These are phyloP conservation scores for Fusarium metavorans DNA, from an alignment of 2,329 filamentous ascomycete species.

Conservation along the genomic window DNA sequence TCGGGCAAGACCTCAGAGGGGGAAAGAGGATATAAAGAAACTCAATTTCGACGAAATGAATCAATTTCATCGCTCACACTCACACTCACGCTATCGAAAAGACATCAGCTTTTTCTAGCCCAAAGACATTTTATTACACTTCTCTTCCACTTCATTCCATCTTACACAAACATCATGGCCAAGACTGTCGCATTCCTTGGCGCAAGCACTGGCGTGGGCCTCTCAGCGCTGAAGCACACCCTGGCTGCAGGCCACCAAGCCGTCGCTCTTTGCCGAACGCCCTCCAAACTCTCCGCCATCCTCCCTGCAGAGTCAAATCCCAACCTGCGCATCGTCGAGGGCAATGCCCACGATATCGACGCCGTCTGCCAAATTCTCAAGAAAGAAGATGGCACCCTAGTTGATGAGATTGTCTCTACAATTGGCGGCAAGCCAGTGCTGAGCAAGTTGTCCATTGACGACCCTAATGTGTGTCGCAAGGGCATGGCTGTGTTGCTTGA, in stretches of 20 bases:
- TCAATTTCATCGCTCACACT: background rate
- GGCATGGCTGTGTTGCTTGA: conserved; percentile 58
- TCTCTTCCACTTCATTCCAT: background rate
- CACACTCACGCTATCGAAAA: background rate
- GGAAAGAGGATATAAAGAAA: background rate
- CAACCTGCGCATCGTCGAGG: conserved; percentile 59
- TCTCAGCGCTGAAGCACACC: conserved; percentile 58
- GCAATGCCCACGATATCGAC: conserved; percentile 59
- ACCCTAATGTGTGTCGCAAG: conserved; percentile 61
- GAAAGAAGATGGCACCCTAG: conserved; percentile 47
- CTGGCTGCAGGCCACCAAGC: conserved; percentile 61
- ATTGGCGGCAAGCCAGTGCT: conserved; percentile 56
- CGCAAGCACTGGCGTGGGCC: conserved; percentile 62
- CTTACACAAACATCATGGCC: conserved; percentile 10
- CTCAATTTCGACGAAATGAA: background rate
- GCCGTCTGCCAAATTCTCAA: conserved; percentile 54
- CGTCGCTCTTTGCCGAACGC: conserved; percentile 62
- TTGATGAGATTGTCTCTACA: conserved; percentile 61
- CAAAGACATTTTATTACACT: background rate
- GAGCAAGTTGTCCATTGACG: conserved; percentile 53
- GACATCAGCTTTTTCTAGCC: background rate
- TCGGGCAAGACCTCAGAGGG: background rate
- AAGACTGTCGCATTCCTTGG: conserved; percentile 65
- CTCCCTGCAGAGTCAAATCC: conserved; percentile 47
- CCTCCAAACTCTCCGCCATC: conserved; percentile 58